Conservation (phyloP, 2,329 filamentous ascomycete species). For the Talaromyces islandicus region DNA sequence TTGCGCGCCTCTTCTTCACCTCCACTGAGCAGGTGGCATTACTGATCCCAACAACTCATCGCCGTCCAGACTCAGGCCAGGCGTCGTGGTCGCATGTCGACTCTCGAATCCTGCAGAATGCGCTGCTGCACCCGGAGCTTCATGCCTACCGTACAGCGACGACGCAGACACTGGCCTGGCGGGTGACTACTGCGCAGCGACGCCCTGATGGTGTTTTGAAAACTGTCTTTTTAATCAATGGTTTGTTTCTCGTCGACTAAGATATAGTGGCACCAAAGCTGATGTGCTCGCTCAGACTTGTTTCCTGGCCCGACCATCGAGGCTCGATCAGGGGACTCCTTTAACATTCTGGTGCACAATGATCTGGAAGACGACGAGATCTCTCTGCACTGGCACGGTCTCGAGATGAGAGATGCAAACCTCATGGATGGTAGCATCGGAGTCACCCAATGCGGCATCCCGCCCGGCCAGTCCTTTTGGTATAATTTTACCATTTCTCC, state of each 20-base stretch:
- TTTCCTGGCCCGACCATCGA: constrained; percentile 49
- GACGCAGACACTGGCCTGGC: constrained; percentile 36
- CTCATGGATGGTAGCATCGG: constrained; percentile 41
- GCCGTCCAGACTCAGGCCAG: background rate
- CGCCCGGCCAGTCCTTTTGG: constrained; percentile 48
- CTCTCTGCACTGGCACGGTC: constrained; percentile 45
- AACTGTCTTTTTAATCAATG: constrained; percentile 46
- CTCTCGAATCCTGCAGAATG: constrained; percentile 5
- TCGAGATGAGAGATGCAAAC: constrained; percentile 30
- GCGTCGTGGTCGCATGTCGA: background rate
- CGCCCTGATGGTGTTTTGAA: constrained; percentile 49
- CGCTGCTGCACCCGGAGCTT: constrained; percentile 36
- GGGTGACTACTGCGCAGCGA: constrained; percentile 31
- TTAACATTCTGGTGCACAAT: constrained; percentile 42
- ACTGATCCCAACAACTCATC: constrained; percentile 14
- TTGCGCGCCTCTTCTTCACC: constrained; percentile 2
- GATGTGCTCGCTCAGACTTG: constrained; percentile 23
- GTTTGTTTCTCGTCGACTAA: constrained; percentile 18
- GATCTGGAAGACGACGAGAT: constrained; percentile 31
- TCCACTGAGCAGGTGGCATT: background rate
- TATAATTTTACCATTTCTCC: constrained; percentile 36
- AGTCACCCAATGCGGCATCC: constrained; percentile 63
- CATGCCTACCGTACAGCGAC: constrained; percentile 32
- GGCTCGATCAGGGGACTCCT: constrained; percentile 40
- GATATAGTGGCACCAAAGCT: background rate